Base-by-base conservation (phyloP, 2,329 filamentous ascomycete genomes). In the Microdochium nivale region DNA sequence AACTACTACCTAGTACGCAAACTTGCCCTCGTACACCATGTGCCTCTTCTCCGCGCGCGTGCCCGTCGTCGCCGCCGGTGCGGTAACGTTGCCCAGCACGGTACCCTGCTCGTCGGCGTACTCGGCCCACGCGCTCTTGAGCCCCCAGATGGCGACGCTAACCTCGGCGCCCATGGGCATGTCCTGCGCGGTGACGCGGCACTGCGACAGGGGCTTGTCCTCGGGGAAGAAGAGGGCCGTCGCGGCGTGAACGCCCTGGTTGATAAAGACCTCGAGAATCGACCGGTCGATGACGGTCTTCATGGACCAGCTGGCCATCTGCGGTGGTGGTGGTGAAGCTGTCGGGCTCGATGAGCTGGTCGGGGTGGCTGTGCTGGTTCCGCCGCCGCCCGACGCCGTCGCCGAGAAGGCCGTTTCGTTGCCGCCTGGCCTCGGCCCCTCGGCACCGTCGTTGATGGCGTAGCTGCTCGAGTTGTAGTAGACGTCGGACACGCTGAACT, bases 211-310 rank as follows among this genome's bases (percentile, higher is more conserved):
- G 4, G 68, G 67, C 50, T 67, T 61, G 2, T 67, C 65, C 40
- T 44, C 40, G 0, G 79, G 72, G 60, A 73, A 82, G 58, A 80
- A 80, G 0, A 71, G 68, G 47, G 72, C 68, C 2, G 77, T 81
- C 0, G 65, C 79, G 30, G 67, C 70, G 49, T 73, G 70, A 50
- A 75, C 66, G 0, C 78, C 79, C 1, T 71, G 71, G 52, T 79
- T 74, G 25, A 81, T 52, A 56, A 80, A 81, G 2, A 81, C 64
- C 59, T 83, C 79, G 8, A 80, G 64, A 25, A 83, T 74, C 13
- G 69, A 74, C 4, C 77, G 67, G 58, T 83, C 80, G 3, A 81
- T 67, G 2, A 82, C 67, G 1, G 73, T 74, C 49, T 73, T 71
- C 32, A 82, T 51, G 7, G 55, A 47, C 59, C 60, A 60, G 2